Evolutionary conservation across 495 filamentous ascomycete species (phyloP).

Genomic region (Neurospora sp.): DNA sequence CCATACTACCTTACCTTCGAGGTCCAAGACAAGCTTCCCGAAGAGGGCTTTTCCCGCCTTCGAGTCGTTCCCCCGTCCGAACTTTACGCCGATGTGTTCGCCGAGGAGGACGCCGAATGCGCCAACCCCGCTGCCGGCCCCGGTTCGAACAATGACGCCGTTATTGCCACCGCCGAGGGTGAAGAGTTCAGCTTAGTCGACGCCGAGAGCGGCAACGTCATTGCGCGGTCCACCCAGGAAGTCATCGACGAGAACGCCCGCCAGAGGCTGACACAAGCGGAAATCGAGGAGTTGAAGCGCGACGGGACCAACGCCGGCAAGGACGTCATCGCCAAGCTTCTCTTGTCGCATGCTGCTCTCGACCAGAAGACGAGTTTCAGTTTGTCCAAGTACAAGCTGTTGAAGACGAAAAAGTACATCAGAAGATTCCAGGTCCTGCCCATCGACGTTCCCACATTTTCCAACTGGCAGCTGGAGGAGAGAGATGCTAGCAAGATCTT

Average conservation of each 20-base stretch:
- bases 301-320: constrained; percentile 67
- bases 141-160: constrained; percentile 14
- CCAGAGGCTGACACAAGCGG: constrained; percentile 70
- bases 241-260: constrained; percentile 71
- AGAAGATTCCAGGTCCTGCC: constrained; percentile 75
- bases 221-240: constrained; percentile 69
- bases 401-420: constrained; percentile 90
- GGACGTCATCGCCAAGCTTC: constrained; percentile 76
- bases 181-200: constrained; percentile 37
- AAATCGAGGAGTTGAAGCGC: constrained; percentile 87
- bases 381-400: constrained; percentile 85
- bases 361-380: constrained; percentile 93
- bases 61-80: constrained; percentile 74
- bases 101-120: constrained; percentile 37
- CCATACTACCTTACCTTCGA: constrained; percentile 90
- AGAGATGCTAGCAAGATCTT: constrained; percentile 71
- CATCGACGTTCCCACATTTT: constrained; percentile 64
- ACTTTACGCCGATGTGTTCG: constrained; percentile 68
- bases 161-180: constrained; percentile 18
- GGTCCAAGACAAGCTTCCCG: constrained; percentile 56
- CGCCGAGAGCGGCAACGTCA: constrained; percentile 38
- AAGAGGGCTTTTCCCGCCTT: constrained; percentile 47
- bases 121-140: constrained; percentile 22
- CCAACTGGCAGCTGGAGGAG: constrained; percentile 62
- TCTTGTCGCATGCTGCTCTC: constrained; percentile 73